A percentile compares a stretch with the other conserved stretches of the same genome.
Evolutionary conservation across 1,284 basidiomycete species (phyloP).

Genomic region (Irpex sp.): DNA sequence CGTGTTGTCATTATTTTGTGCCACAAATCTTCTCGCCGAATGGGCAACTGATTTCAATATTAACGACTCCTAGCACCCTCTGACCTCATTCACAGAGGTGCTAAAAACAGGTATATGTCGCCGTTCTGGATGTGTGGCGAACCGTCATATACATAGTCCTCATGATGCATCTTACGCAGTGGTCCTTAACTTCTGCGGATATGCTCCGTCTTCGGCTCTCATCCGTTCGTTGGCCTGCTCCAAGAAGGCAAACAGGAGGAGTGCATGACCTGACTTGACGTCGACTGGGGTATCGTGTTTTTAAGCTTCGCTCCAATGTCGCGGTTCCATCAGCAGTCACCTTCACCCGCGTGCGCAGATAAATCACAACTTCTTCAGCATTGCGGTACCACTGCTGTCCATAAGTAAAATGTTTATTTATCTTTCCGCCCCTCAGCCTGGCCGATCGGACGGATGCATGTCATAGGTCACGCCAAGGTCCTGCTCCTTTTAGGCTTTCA

Average conservation of each 20-base stretch:
- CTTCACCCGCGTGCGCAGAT: not conserved
- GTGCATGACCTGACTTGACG: not conserved
- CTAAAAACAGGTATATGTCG: not conserved
- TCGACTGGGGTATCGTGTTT: not conserved
- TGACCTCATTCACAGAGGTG: not conserved
- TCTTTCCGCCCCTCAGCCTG: no score
- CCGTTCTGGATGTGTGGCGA: not conserved
- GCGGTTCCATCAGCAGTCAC: not conserved
- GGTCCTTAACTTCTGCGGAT: not conserved
- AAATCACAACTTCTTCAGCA: not conserved
- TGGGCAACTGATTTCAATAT: no score
- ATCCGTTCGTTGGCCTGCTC: not conserved
- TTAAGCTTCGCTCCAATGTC: not conserved
- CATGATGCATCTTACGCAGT: not conserved
- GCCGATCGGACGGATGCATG: no score
- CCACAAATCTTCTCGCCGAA: no score
- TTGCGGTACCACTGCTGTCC: not conserved
- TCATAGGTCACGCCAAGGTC: no score
- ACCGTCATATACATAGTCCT: not conserved
- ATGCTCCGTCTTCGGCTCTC: conserved; percentile 1
- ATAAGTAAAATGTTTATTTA: no score
- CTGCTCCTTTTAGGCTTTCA: not conserved
- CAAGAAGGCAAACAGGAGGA: not conserved
- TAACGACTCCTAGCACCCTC: no score
- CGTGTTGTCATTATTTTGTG: not conserved